Percentiles rank a stretch among this genome's conserved stretches.
Conservation (phyloP, 176 grass and related monocot genomes). For the Tillandsia fasciculata region DNA sequence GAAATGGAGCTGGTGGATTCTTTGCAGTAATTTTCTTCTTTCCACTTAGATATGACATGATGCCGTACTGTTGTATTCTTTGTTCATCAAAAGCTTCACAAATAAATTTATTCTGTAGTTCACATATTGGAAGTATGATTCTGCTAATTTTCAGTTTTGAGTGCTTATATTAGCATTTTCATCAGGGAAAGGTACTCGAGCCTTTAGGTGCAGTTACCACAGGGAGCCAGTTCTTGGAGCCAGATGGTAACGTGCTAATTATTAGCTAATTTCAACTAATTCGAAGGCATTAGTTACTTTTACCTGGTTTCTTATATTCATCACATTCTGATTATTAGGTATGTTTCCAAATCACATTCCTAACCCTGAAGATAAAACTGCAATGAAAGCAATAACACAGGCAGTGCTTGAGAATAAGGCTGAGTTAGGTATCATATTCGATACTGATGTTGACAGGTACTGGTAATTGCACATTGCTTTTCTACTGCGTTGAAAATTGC, state of each 20-base stretch:
- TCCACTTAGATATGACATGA: slow-evolving; percentile 4
- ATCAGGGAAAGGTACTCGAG: slow-evolving; percentile 76
- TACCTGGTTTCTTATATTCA: neutral
- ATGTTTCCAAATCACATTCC: slow-evolving; percentile 98
- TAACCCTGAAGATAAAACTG: slow-evolving; percentile 92
- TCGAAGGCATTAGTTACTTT: neutral
- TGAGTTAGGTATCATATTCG: slow-evolving; percentile 97
- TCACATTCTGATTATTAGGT: slow-evolving; percentile 36
- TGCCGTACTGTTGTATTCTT: neutral
- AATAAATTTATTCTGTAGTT: neutral
- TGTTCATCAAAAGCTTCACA: neutral
- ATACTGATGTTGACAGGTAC: slow-evolving; percentile 98
- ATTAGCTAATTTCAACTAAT: slow-evolving; percentile 11
- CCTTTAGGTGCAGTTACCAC: slow-evolving; percentile 73
- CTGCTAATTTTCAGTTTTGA: neutral
- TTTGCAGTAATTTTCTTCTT: slow-evolving; percentile 66
- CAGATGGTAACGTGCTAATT: slow-evolving; percentile 55
- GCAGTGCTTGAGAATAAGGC: slow-evolving; percentile 86
- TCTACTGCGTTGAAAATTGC: neutral
- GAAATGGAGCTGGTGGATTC: slow-evolving; percentile 93
- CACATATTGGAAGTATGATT: neutral
- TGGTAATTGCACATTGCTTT: neutral
- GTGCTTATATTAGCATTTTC: slow-evolving; percentile 10
- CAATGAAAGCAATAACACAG: slow-evolving; percentile 85
- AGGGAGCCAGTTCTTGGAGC: slow-evolving; percentile 92